Conservation (phyloP, 2,329 filamentous ascomycete genomes). For the Hansfordia pulvinata region DNA sequence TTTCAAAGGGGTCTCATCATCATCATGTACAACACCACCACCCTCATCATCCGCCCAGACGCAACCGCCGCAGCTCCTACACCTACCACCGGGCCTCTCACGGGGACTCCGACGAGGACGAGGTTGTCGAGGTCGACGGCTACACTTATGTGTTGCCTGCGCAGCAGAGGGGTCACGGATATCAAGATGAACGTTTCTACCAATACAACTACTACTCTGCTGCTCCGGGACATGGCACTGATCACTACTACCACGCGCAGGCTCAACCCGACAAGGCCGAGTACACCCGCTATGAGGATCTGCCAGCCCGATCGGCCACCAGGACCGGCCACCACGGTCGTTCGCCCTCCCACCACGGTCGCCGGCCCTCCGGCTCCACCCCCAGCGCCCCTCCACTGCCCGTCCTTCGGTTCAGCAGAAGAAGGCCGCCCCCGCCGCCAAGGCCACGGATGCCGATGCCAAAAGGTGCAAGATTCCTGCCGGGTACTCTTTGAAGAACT, state of each 20-base stretch:
- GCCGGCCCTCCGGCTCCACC: constrained; percentile 23
- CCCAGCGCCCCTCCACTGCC: constrained; percentile 37
- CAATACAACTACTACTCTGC: constrained; percentile 25
- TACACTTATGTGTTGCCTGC: constrained; percentile 38
- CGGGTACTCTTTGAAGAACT: constrained; percentile 94
- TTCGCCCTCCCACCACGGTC: constrained; percentile 27
- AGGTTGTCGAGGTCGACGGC: constrained; percentile 40
- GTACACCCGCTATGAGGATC: constrained; percentile 26
- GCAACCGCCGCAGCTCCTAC: constrained; percentile 42
- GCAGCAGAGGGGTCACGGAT: constrained; percentile 26
- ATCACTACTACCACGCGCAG: constrained; percentile 44
- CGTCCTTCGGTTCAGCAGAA: constrained; percentile 29
- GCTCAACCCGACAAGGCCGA: constrained; percentile 24
- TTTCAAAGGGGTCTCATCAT: constrained; percentile 23
- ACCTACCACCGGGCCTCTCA: constrained; percentile 45
- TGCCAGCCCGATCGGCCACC: constrained; percentile 21
- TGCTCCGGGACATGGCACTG: constrained; percentile 42
- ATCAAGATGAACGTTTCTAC: constrained; percentile 15
- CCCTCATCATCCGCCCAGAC: constrained; percentile 27
- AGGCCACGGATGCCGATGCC: constrained; percentile 47
- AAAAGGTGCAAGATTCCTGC: constrained; percentile 62
- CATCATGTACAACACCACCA: constrained; percentile 31
- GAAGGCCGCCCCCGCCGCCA: constrained; percentile 19
- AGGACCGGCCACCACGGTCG: constrained; percentile 25
- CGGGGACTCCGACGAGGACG: constrained; percentile 54